Evolutionary conservation across 768 basidiomycete genomes (phyloP).

Genomic region (Tulasnella sp.): DNA sequence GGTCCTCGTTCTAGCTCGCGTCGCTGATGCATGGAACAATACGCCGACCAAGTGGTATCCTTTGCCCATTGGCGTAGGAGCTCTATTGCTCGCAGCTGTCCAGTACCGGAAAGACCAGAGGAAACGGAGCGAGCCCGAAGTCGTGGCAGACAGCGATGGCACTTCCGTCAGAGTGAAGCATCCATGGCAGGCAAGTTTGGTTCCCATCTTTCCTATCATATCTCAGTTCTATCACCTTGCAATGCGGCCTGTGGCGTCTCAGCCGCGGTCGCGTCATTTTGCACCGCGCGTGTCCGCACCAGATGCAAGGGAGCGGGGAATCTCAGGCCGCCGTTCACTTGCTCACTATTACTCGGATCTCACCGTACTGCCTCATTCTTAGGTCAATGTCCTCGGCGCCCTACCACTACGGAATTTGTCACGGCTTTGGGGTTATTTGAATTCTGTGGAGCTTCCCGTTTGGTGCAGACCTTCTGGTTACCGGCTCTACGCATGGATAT

Average conservation of each 20-base stretch:
- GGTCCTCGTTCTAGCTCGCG: slow-evolving; percentile 24
- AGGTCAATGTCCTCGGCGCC: slow-evolving; percentile 96
- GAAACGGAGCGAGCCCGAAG: slow-evolving; percentile 21
- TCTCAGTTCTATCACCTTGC: neutral
- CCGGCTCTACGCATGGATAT: slow-evolving; percentile 74
- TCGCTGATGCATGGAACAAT: slow-evolving; percentile 70
- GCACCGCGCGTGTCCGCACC: neutral
- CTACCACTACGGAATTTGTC: slow-evolving; percentile 91
- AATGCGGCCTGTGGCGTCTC: neutral
- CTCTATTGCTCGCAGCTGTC: slow-evolving; percentile 71
- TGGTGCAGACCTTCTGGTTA: slow-evolving; percentile 93
- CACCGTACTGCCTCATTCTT: neutral
- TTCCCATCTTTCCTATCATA: slow-evolving; percentile 50
- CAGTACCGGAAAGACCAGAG: slow-evolving; percentile 60
- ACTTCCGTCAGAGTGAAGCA: slow-evolving; percentile 60
- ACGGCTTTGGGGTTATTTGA: slow-evolving; percentile 94
- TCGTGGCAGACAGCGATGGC: slow-evolving; percentile 29
- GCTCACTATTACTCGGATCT: neutral
- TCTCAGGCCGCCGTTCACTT: neutral
- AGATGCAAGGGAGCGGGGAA: slow-evolving; percentile 39
- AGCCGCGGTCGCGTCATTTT: neutral
- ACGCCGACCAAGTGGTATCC: slow-evolving; percentile 96
- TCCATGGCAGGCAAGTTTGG: slow-evolving; percentile 72
- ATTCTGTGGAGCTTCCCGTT: slow-evolving; percentile 84
- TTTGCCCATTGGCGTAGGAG: slow-evolving; percentile 82